Evolutionary conservation across 805 yeast genomes (phyloP).

Genomic region (Barnettozyma siamensis): DNA sequence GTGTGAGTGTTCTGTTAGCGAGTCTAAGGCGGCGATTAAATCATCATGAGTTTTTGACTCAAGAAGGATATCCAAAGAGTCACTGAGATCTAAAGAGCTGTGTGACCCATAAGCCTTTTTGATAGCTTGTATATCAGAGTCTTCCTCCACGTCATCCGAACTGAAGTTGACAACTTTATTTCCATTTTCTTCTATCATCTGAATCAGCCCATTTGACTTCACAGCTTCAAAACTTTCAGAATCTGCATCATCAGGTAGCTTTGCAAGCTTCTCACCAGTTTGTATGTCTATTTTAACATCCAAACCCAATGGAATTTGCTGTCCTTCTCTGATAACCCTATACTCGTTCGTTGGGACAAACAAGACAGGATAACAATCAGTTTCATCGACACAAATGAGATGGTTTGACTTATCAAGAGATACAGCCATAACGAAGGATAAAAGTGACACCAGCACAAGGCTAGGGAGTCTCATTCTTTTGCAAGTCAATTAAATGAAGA

Average conservation of each 20-base stretch:
- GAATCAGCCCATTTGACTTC: slow-evolving; percentile 6
- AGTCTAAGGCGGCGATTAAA: slow-evolving; percentile 27
- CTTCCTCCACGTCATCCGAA: slow-evolving; percentile 18
- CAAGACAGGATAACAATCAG: slow-evolving; percentile 56
- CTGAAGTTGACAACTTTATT: slow-evolving; percentile 13
- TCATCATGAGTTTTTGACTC: background rate
- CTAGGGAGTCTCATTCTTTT: background rate
- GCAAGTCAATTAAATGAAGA: background rate
- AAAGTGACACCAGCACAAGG: background rate
- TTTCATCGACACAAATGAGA: slow-evolving; percentile 37
- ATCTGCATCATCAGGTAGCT: slow-evolving; percentile 31
- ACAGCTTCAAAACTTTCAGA: background rate
- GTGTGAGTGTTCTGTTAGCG: slow-evolving; percentile 57
- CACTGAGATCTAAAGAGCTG: slow-evolving; percentile 15
- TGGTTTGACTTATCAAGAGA: slow-evolving; percentile 9
- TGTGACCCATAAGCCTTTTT: slow-evolving; percentile 21
- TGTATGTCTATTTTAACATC: slow-evolving; percentile 64
- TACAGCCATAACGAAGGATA: background rate
- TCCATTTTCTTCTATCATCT: slow-evolving; percentile 14
- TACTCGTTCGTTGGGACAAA: slow-evolving; percentile 66
- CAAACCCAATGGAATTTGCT: slow-evolving; percentile 72
- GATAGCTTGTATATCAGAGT: slow-evolving; percentile 13
- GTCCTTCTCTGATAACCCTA: slow-evolving; percentile 66
- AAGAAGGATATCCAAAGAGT: slow-evolving; percentile 10
- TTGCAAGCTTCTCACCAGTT: slow-evolving; percentile 69